Evolutionary conservation across 106 monocot species (phyloP).

Genomic region (Dactylorhiza incarnata): DNA sequence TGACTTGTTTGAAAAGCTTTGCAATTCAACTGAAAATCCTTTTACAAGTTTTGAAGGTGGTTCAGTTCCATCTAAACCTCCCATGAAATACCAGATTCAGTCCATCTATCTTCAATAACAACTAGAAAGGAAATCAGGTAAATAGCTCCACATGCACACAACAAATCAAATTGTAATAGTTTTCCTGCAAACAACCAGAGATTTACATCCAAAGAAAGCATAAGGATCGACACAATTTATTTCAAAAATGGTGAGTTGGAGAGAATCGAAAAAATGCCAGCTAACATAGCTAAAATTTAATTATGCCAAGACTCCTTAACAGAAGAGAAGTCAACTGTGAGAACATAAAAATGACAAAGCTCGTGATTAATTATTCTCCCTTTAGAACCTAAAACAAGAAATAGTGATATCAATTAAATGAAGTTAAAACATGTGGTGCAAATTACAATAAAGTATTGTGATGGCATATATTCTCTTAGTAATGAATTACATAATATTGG

Average conservation of each 20-base stretch:
- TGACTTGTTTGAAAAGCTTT: slow-evolving; percentile 13
- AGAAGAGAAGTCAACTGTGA: not conserved
- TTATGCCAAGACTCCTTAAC: not conserved
- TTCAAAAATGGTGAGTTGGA: too few species aligned
- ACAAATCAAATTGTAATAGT: too few species aligned
- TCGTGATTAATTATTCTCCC: not conserved
- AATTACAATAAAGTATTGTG: not conserved
- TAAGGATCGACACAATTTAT: too few species aligned
- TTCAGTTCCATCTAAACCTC: slow-evolving; percentile 49
- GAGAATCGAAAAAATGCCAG: too few species aligned
- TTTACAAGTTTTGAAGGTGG: slow-evolving; percentile 54
- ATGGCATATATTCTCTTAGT: not conserved
- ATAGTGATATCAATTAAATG: not conserved
- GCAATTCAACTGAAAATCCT: slow-evolving; percentile 29
- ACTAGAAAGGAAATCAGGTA: too few species aligned
- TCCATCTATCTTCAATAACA: slow-evolving; percentile 39
- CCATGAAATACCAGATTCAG: slow-evolving; percentile 57
- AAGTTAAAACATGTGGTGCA: not conserved
- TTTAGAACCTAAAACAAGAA: not conserved
- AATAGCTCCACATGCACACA: too few species aligned
- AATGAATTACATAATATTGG: too few species aligned
- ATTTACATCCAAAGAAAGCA: too few species aligned
- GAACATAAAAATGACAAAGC: not conserved
- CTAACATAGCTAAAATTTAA: too few species aligned
- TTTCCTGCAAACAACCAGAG: too few species aligned